Base-by-base conservation (phyloP, 768 basidiomycete genomes). In the Mycena leptocephala region DNA sequence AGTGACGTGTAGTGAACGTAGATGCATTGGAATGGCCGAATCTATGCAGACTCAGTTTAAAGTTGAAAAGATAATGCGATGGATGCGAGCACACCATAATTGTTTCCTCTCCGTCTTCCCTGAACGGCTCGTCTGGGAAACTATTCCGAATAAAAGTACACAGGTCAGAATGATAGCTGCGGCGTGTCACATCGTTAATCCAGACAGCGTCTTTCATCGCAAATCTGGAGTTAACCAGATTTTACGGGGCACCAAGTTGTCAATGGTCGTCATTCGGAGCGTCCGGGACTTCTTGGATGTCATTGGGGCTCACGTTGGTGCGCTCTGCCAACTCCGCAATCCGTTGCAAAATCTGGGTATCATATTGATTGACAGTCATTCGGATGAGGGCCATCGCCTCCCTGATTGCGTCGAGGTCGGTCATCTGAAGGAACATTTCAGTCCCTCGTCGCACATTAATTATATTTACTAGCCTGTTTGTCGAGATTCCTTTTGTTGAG, bases 351-450 rank as follows among this genome's bases (percentile, higher is more conserved):
- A 62, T 26, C 18, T 67, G 74, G 0, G 26, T 33, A 33, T 80
- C 76, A 48, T 72, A 56, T 16, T 46, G 62, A 18, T 79, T 43
- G 5, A 80, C 51, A 20, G 71, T 61, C 59, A 79, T 75, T 22
- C 68, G 78, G 13, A 80, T 78, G 9, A 22, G 32, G 33, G 78
- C 78, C 58, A 79, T 75, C 2, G 62, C 76, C 33, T 77, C 76
- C 61, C 55, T 62, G 51, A 33, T 70, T 13, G 65, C 62, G 22
- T 77, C 76, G 22, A 77, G 26, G 5, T 26, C 28, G 2, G 68
- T 28, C 43, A 71, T 61, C 69, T 70, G 39, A 28, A 43, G 28
- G 22, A n/a, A 22, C 2, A 26, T 43, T 35, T 14, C 37, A 39
- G 30, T 48, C 28, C 18, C 37, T 63, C 24, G 5, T 41, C 8